Base-by-base conservation (phyloP, 805 yeast genomes). In the Candida suzukii region DNA sequence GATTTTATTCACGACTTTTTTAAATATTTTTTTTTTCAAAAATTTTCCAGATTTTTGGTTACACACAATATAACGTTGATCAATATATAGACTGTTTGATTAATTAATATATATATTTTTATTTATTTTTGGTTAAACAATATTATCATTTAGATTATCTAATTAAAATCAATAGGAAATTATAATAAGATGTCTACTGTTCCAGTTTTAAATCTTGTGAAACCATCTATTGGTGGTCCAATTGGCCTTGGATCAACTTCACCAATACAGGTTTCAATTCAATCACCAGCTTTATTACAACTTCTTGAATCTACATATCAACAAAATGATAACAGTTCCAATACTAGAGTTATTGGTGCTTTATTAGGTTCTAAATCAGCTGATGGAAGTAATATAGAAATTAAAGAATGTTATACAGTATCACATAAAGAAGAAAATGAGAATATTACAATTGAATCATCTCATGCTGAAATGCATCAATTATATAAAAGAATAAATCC, bases 311-410 rank as follows among this genome's bases (percentile, higher is more conserved):
- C 85, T 47, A 68, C 80, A 21, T 66, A 76, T 43, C 72, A 84
- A 63, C 63, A 76, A 38, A 77, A 66, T 61, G 57, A 53, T 24
- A 44, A 46, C n/a, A 41, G 46, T 21, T 69, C 68, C 58, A 75
- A 73, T 48, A 66, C 68, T 48, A 74, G 93, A 60, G 76, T 83
- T 46, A 80, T 88, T 51, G 96, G 96, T 46, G 84, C 95, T 13
- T 71, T 88, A 45, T 68, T 88, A 37, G 96, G 96, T 27, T 64
- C 73, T 37, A 74, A 95, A 60, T 81, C 90, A 21, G 95, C 87
- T 46, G 95, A 87, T 58, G 95, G 95, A 13, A 66, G 76, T 16
- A 83, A 75, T 52, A 71, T 84, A 35, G 91, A 81, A 53, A 68
- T 88, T 52, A 74, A 78, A 57, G 84, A 78, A 47, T 83, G 88